phyloP scores from a whole-genome alignment of 108 stramenopile genomes.

The Skeletonema costatum region DNA sequence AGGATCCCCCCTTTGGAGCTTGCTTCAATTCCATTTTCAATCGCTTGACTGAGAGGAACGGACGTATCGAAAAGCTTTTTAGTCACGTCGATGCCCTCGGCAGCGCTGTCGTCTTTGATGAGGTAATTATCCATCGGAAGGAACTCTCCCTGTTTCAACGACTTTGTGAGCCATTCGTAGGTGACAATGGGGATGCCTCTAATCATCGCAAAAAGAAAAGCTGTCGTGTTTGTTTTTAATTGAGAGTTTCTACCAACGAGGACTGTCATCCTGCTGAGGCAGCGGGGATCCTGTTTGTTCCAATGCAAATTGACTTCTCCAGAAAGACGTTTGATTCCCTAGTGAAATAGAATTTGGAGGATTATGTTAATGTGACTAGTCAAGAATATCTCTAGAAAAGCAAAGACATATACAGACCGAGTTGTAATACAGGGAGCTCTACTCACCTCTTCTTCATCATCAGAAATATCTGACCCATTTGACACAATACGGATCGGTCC shows the following conservation, averaged over 20 bases:
- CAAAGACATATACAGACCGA: background rate
- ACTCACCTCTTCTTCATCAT: conserved; percentile 47
- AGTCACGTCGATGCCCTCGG: background rate
- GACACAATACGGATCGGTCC: background rate
- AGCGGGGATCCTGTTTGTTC: background rate
- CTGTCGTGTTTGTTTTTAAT: background rate
- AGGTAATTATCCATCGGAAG: background rate
- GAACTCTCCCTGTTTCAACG: background rate
- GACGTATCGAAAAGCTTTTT: background rate
- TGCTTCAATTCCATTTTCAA: background rate
- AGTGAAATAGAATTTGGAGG: background rate
- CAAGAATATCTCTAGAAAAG: background rate
- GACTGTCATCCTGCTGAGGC: background rate
- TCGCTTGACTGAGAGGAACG: background rate
- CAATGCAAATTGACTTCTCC: background rate
- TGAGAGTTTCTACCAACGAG: background rate
- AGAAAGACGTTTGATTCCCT: background rate
- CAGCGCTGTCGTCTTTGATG: background rate
- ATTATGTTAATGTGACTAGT: background rate
- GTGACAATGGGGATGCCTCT: background rate
- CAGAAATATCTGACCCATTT: conserved; percentile 61
- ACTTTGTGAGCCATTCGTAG: background rate
- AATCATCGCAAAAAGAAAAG: background rate
- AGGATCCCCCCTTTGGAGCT: background rate
- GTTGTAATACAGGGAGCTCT: background rate